phyloP scores from a whole-genome alignment of 768 basidiomycete genomes.

The Serpula lacrymans region DNA sequence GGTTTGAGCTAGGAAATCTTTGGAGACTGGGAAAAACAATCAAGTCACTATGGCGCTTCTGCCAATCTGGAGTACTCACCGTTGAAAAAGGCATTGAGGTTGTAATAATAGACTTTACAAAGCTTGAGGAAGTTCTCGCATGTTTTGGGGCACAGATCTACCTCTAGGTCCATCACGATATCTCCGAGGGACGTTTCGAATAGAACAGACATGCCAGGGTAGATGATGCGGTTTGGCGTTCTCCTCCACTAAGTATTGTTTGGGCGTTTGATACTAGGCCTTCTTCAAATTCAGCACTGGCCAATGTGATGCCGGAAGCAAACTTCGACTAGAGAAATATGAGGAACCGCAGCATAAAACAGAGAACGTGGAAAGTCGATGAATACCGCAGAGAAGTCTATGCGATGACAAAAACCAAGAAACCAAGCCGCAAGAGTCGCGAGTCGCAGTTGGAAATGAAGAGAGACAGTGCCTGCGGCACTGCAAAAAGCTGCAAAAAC shows the following conservation, averaged over 20 bases:
- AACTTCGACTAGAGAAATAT: neutral
- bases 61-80: constrained; percentile 47
- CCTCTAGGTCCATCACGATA: constrained; percentile 93
- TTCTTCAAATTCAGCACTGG: neutral
- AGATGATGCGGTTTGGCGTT: neutral
- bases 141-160: constrained; percentile 84
- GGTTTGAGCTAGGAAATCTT: constrained; percentile 93
- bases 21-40: constrained; percentile 62
- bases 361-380: neutral
- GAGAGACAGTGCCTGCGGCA: too few relatives aligned
- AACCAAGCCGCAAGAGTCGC: neutral
- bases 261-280: too few relatives aligned
- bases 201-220: constrained; percentile 80
- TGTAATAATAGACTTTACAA: constrained; percentile 97
- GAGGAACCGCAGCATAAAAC: neutral
- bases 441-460: too few relatives aligned
- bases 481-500: constrained; percentile 5
- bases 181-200: constrained; percentile 97
- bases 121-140: constrained; percentile 97
- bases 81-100: constrained; percentile 97
- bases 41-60: constrained; percentile 1
- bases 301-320: neutral
- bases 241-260: too few relatives aligned
- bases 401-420: too few relatives aligned
- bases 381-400: too few relatives aligned